Evolutionary conservation across 2,329 filamentous ascomycete genomes (phyloP), one percentile per base, ranked within the genome.

Genomic region (Trichoderma gracile): DNA sequence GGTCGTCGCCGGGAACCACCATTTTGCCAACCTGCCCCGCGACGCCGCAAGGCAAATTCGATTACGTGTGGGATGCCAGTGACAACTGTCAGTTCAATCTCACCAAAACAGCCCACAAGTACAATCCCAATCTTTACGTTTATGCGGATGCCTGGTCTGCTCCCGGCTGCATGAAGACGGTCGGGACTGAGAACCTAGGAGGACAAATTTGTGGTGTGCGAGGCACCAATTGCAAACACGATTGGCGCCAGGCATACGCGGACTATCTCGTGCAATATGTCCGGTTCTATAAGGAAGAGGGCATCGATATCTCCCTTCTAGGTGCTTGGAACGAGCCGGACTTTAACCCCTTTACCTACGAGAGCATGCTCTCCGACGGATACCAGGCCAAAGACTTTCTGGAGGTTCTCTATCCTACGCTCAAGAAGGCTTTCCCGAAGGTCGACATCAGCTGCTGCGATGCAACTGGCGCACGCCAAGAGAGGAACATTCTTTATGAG

Each of bases 361-460:
- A 61, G 58, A 61, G 58, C n/a, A 61, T 61, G 58, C 47, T 61
- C 12, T 61, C 58, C n/a, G 58, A 61, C 10, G 58, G 58, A 33
- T 61, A 23, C n/a, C 58, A 61, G 38, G 58, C 58, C 38, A 61
- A 61, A n/a, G 58, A 61, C 40, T 61, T 61, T 40, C n/a, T 61
- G 19, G 58, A 61, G 23, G 40, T 61, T 10, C 38, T 61, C 19
- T 61, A 61, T 15, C 58, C 58, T 53, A 53, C 58, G 43, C 33
- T 61, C n/a, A 61, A 61, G 25, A 61, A 45, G 9, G 58, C 58
- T 45, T 61, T 61, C 15, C 58, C 58, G 2, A 61, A 61, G 5
- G 58, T 61, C 21, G 58, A 61, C 21, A 47, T 61, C 38, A 61
- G 58, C n/a, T 61, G 58, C 23, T 61, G 58, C 21, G 58, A 61